Evolutionary conservation across 75 land plant genomes (phyloP), one percentile per base, ranked within the genome.

Genomic region (Selaginella moellendorffii): DNA sequence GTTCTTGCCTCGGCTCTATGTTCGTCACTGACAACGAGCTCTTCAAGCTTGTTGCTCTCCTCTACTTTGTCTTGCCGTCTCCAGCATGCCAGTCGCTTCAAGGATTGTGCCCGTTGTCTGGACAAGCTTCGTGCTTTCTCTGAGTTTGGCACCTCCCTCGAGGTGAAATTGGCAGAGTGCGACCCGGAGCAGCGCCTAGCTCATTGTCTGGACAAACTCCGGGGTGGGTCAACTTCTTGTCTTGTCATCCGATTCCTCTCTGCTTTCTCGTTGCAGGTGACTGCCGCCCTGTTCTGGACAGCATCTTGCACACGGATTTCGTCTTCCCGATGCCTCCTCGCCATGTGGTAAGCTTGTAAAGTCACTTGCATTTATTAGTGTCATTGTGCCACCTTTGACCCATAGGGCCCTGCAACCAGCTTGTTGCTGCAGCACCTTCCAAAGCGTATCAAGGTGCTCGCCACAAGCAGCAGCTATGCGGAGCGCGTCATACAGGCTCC

Each of bases 351-450:
- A 36, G 46, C 46, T 36, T 36, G 46, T 36, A 36, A 36, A 36
- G 10, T 36, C 46, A 36, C 46, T 36, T 14, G 46, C 46, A 36
- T 36, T 36, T 36, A 36, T n/a, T n/a, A n/a, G n/a, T n/a, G n/a
- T n/a, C 10, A 36, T 14, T 36, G n/a, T 36, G 46, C 46, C 46
- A 36, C 46, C 46, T 36, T 36, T n/a, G n/a, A n/a, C n/a, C n/a
- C n/a, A 36, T 36, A 36, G 46, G 46, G 46, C 46, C 46, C 46
- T 36, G 46, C 46, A 36, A 36, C 46, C 46, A 36, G 46, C 46
- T 36, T 36, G 46, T 36, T 36, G 46, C 46, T 36, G 46, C 5
- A 36, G 46, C 46, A 36, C 46, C 46, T 36, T 36, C 46, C 10
- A 36, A 36, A 14, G 46, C 46, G 46, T 36, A 14, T 36, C 46